Evolutionary conservation across 2,329 filamentous ascomycete species (phyloP).

Genomic region (Colletotrichum sp.): DNA sequence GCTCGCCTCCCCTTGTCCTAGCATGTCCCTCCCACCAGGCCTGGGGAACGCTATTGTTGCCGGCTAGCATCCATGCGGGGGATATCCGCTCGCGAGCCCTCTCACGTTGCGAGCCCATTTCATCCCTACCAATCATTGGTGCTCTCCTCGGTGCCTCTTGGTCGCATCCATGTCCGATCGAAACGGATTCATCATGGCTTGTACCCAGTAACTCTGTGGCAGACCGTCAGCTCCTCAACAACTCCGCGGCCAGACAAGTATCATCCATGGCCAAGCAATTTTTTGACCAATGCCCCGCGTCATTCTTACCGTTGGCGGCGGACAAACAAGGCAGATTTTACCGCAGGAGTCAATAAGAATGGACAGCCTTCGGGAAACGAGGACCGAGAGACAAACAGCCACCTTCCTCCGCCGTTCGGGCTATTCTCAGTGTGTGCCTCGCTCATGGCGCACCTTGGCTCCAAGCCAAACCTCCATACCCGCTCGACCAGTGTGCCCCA

Average conservation of each 20-base stretch:
- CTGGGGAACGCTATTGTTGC: slow-evolving; percentile 4
- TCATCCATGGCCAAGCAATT: slow-evolving; percentile 2
- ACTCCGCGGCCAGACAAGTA: slow-evolving; percentile 4
- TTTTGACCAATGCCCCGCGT: background rate
- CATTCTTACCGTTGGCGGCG: background rate
- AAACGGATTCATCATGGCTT: slow-evolving; percentile 5
- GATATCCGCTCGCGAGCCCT: slow-evolving; percentile 9
- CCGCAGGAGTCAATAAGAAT: background rate
- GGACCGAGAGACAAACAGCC: background rate
- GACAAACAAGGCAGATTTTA: background rate
- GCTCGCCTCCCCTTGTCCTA: background rate
- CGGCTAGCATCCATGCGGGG: slow-evolving; percentile 18
- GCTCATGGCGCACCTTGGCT: slow-evolving; percentile 19
- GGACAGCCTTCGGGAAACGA: background rate
- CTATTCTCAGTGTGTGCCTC: slow-evolving; percentile 10
- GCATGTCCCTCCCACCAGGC: slow-evolving; percentile 6
- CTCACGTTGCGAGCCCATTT: background rate
- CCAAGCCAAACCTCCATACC: background rate
- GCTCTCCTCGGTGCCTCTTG: background rate
- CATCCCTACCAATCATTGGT: background rate
- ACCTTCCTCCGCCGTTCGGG: background rate
- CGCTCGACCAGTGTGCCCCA: background rate
- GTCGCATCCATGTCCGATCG: slow-evolving; percentile 15
- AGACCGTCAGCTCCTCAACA: slow-evolving; percentile 4
- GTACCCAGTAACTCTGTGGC: background rate